Evolutionary conservation across 192 early-diverging fungal genomes (phyloP).

Genomic region (Rhizophagus clarus): DNA sequence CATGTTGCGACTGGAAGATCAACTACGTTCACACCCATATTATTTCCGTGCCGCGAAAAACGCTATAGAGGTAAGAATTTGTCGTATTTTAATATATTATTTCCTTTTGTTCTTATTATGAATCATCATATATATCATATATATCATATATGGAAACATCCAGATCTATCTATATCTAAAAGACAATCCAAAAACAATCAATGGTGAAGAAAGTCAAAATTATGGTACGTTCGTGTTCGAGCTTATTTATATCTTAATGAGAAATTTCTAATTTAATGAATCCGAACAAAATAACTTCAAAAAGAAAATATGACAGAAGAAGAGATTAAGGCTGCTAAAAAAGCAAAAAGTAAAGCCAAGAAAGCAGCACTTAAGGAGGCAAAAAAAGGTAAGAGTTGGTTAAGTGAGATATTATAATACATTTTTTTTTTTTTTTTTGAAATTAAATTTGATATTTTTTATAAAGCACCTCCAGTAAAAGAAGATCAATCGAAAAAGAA

Average conservation of each 20-base stretch:
- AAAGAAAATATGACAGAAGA: conserved; percentile 67
- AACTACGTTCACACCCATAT: conserved; percentile 67
- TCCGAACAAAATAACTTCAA: background rate
- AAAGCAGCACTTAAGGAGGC: conserved; percentile 74
- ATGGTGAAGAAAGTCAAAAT: conserved; percentile 44
- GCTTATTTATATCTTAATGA: background rate
- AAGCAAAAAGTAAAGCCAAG: conserved; percentile 72
- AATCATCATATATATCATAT: too few species aligned
- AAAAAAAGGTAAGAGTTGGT: conserved; percentile 43
- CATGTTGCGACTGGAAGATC: conserved; percentile 78
- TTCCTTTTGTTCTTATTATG: background rate
- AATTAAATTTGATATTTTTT: background rate
- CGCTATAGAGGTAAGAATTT: conserved; percentile 67
- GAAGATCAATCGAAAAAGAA: conserved; percentile 51
- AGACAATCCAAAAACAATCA: conserved; percentile 58
- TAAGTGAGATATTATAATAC: background rate
- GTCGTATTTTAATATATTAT: conserved; percentile 20
- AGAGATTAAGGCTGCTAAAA: conserved; percentile 83
- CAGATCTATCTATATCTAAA: conserved; percentile 52
- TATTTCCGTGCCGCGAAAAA: conserved; percentile 75
- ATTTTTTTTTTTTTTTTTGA: too few species aligned
- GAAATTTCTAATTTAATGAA: background rate
- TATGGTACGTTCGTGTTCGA: conserved; percentile 12
- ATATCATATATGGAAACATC: conserved; percentile 37
- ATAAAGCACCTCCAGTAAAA: conserved; percentile 35